phyloP scores from a whole-genome alignment of 1,284 basidiomycete genomes.

The Ganoderma sinense region DNA sequence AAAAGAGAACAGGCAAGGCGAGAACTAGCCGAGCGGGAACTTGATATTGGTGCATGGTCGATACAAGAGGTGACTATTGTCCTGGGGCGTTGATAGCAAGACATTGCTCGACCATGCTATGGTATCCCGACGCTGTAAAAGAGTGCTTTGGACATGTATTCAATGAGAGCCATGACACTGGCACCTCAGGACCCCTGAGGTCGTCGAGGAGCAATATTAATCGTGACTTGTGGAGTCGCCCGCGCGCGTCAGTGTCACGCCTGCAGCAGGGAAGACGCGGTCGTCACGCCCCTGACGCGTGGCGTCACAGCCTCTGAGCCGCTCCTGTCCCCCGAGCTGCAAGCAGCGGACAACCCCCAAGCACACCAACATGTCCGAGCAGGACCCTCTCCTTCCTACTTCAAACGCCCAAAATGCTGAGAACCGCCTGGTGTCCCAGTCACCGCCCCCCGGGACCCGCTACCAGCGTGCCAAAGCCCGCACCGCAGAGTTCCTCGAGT shows the following conservation, averaged over 20 bases:
- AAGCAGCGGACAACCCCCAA: neutral
- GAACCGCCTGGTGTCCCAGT: constrained; percentile 29
- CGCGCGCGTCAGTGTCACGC: constrained; percentile 1
- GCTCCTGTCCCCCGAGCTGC: neutral
- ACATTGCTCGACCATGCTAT: no score
- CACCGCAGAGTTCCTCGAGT: constrained; percentile 61
- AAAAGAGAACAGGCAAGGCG: no score
- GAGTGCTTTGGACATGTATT: no score
- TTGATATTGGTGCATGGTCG: no score
- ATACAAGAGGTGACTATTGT: no score
- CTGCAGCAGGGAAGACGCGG: neutral
- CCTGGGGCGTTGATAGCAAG: no score
- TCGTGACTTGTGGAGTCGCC: no score
- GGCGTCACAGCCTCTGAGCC: neutral
- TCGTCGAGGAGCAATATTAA: neutral
- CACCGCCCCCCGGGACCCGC: constrained; percentile 20
- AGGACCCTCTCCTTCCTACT: constrained; percentile 59
- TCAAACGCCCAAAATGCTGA: constrained; percentile 30
- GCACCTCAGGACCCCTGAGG: no score
- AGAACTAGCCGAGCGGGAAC: no score
- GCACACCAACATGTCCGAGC: constrained; percentile 51
- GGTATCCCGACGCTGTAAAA: no score
- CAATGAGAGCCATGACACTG: no score
- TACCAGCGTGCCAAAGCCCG: constrained; percentile 44
- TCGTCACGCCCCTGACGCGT: neutral